phyloP scores from a whole-genome alignment of 441 rosid genomes.

The Euphorbia schlechtendalii region DNA sequence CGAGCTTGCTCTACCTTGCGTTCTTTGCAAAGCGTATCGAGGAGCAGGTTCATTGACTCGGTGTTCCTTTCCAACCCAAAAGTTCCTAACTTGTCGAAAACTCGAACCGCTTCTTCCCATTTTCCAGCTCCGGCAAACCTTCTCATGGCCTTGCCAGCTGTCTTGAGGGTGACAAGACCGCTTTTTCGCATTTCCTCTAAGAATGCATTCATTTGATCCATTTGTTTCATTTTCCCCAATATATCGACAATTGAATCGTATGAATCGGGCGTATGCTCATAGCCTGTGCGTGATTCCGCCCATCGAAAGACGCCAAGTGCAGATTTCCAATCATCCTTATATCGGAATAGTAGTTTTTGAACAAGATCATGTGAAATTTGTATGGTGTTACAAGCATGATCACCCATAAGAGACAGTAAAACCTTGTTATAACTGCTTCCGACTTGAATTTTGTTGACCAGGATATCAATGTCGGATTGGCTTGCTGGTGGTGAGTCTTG shows the following conservation, averaged over 20 bases:
- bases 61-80: slow-evolving; percentile 69
- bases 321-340: slow-evolving; percentile 80
- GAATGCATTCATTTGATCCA: slow-evolving; percentile 56
- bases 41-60: slow-evolving; percentile 63
- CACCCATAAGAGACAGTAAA: slow-evolving; percentile 32
- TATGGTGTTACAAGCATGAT: slow-evolving; percentile 32
- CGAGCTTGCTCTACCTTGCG: slow-evolving; percentile 57
- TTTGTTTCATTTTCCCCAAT: slow-evolving; percentile 61
- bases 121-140: slow-evolving; percentile 67
- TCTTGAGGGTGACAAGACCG: slow-evolving; percentile 37
- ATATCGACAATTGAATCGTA: slow-evolving; percentile 62
- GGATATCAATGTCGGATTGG: slow-evolving; percentile 24
- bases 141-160: slow-evolving; percentile 69
- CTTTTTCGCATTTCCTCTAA: slow-evolving; percentile 48
- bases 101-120: slow-evolving; percentile 71
- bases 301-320: slow-evolving; percentile 65
- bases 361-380: slow-evolving; percentile 44
- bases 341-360: slow-evolving; percentile 47
- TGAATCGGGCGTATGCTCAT: slow-evolving; percentile 35
- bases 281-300: slow-evolving; percentile 47
- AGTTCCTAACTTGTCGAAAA: slow-evolving; percentile 47
- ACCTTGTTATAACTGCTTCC: slow-evolving; percentile 46
- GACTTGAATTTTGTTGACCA: slow-evolving; percentile 30
- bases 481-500: slow-evolving; percentile 12
- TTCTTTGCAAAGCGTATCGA: slow-evolving; percentile 83